Evolutionary conservation across 2,329 filamentous ascomycete species (phyloP), one percentile per base, ranked within the genome.

Genomic region (Aspergillus texensis): DNA sequence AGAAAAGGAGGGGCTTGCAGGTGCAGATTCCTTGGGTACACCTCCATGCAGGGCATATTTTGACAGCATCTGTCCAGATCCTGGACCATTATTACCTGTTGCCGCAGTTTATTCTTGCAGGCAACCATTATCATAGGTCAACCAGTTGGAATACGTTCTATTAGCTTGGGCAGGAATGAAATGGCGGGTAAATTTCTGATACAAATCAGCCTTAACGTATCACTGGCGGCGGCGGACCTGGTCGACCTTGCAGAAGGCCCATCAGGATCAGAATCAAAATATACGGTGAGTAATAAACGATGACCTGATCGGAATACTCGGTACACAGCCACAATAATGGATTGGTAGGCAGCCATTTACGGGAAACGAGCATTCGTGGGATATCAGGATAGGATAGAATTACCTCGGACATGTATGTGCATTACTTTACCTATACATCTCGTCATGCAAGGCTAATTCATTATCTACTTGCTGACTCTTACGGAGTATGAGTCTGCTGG

Each of bases 151-250:
- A 43, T 52, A 52, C 45, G 58, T 61, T 57, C 61, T 62, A 63
- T 58, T 65, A 58, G 62, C 60, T 71, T 70, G 68, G 69, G 69
- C 69, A 71, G 65, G 68, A 71, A 71, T 58, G 54, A 60, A 67
- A 69, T 62, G 32, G 53, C 62, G 53, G 58, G 39, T 56, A 58
- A 55, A 50, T 62, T 62, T 52, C 28, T 58, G 55, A 59, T 60
- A 62, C 63, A 65, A 65, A 58, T 45, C 61, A 56, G 60, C 60
- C 63, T 64, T 64, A 53, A 65, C 60, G 60, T 58, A 54, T 61
- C 30, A 53, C 30, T 12, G n/a, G 16, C 11, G 12, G 28, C 28
- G 50, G 52, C 34, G 32, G 59, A 64, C 69, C 66, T 67, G 61
- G 69, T 65, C 59, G 54, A 58, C 61, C 65, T 65, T 70, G 67